phyloP scores from a whole-genome alignment of 306 rosid species.

The Parietaria judaica region DNA sequence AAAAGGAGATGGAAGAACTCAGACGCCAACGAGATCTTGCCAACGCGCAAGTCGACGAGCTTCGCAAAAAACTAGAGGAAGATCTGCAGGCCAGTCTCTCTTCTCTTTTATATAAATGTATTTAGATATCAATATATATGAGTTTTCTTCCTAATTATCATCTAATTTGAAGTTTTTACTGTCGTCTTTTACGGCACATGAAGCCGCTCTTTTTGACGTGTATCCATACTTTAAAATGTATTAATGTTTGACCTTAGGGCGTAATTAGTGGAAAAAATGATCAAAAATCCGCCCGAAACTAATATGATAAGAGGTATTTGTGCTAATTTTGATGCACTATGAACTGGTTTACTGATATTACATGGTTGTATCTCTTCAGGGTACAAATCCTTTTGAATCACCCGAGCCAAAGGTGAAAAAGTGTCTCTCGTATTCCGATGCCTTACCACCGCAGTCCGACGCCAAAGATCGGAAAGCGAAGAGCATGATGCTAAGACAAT shows the following conservation, averaged over 20 bases:
- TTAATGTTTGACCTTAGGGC: too few relatives aligned
- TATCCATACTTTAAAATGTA: too few relatives aligned
- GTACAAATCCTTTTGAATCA: slow-evolving; percentile 43
- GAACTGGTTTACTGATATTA: slow-evolving; percentile 5
- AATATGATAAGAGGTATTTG: too few relatives aligned
- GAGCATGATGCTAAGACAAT: slow-evolving; percentile 66
- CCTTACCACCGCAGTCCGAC: slow-evolving; percentile 38
- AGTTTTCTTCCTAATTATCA: neutral
- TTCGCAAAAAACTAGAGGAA: slow-evolving; percentile 67
- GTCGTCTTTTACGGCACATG: neutral
- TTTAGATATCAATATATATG: too few relatives aligned
- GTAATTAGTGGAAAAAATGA: too few relatives aligned
- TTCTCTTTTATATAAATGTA: neutral
- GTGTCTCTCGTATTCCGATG: slow-evolving; percentile 80
- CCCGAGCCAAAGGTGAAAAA: slow-evolving; percentile 64
- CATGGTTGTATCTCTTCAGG: slow-evolving; percentile 29
- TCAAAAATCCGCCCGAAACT: too few relatives aligned
- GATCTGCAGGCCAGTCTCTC: slow-evolving; percentile 56
- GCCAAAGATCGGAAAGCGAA: slow-evolving; percentile 42
- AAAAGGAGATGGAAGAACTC: slow-evolving; percentile 91
- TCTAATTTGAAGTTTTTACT: neutral
- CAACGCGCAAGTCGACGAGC: slow-evolving; percentile 73
- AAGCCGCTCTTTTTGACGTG: too few relatives aligned
- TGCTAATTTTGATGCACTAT: neutral
- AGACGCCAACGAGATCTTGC: slow-evolving; percentile 86